Conservation (phyloP, 2,329 filamentous ascomycete species). For the Sordariomycetes sp. region DNA sequence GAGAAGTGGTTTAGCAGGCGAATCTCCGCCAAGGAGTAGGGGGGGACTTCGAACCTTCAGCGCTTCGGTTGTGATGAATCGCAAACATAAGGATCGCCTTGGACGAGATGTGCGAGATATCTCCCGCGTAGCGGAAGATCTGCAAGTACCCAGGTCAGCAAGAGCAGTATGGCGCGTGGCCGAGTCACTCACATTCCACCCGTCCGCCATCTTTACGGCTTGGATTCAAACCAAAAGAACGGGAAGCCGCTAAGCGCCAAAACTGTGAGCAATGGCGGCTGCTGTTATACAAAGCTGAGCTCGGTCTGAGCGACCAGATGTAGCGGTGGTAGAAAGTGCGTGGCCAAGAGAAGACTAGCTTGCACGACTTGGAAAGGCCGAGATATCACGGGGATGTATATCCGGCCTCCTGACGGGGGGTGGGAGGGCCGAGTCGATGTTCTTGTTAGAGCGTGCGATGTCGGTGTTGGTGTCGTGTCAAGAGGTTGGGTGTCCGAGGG, state of each 20-base stretch:
- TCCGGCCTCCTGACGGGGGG: too few relatives aligned
- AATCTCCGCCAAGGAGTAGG: not conserved
- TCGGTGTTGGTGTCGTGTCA: too few relatives aligned
- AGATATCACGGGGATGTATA: too few relatives aligned
- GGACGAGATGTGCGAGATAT: conserved; percentile 73
- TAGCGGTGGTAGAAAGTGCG: too few relatives aligned
- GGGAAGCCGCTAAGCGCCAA: too few relatives aligned
- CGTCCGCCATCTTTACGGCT: not conserved
- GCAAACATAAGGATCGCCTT: conserved; percentile 87
- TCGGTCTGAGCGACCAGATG: too few relatives aligned
- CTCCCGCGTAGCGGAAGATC: conserved; percentile 68
- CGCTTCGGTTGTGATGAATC: conserved; percentile 79
- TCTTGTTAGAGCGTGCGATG: too few relatives aligned
- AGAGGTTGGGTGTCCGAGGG: not conserved
- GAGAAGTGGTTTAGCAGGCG: not conserved
- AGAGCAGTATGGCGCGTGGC: not conserved
- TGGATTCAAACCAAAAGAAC: not conserved
- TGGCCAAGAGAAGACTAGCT: too few relatives aligned
- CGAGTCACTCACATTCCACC: not conserved
- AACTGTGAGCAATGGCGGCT: too few relatives aligned
- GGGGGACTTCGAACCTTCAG: conserved; percentile 46
- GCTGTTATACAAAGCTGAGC: too few relatives aligned
- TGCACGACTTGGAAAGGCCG: too few relatives aligned
- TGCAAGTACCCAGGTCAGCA: conserved; percentile 13
- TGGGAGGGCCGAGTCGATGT: too few relatives aligned